Percentiles rank a stretch among this genome's conserved stretches.
Conservation (phyloP, 1,284 basidiomycete species). For the Cryptococcus sp. region DNA sequence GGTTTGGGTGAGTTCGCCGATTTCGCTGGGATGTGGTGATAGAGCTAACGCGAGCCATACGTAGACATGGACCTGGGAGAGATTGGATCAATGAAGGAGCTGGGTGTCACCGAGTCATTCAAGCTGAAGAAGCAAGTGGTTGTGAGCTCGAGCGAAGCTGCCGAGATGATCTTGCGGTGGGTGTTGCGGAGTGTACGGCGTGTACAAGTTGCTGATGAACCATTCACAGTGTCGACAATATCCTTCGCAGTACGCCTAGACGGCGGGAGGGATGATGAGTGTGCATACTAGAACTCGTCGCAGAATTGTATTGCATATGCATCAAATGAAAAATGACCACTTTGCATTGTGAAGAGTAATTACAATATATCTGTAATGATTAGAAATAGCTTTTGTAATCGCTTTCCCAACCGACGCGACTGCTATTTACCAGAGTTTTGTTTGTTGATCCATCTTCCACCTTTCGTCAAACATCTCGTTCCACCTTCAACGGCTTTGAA, state of each 20-base stretch:
- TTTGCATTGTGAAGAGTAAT: too few species aligned
- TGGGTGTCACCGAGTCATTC: slow-evolving; percentile 94
- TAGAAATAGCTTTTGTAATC: too few species aligned
- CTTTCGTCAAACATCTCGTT: too few species aligned
- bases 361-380: too few species aligned
- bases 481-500: too few species aligned
- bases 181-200: slow-evolving; percentile 46
- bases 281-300: slow-evolving; percentile 2
- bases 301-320: too few species aligned
- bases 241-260: slow-evolving; percentile 61
- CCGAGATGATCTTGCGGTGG: slow-evolving; percentile 96
- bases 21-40: not conserved
- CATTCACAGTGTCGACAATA: slow-evolving; percentile 56
- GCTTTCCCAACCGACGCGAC: too few species aligned
- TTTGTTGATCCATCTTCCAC: not conserved
- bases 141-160: slow-evolving; percentile 89
- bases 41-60: slow-evolving; percentile 4
- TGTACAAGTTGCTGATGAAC: slow-evolving; percentile 9
- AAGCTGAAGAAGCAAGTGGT: slow-evolving; percentile 97
- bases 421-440: not conserved
- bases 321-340: too few species aligned
- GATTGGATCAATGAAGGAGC: slow-evolving; percentile 82
- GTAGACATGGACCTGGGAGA: slow-evolving; percentile 83
- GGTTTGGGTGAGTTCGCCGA: slow-evolving; percentile 68
- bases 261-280: slow-evolving; percentile 57